Base-by-base conservation (phyloP, 1,284 basidiomycete genomes). In the Thecaphora frezii region DNA sequence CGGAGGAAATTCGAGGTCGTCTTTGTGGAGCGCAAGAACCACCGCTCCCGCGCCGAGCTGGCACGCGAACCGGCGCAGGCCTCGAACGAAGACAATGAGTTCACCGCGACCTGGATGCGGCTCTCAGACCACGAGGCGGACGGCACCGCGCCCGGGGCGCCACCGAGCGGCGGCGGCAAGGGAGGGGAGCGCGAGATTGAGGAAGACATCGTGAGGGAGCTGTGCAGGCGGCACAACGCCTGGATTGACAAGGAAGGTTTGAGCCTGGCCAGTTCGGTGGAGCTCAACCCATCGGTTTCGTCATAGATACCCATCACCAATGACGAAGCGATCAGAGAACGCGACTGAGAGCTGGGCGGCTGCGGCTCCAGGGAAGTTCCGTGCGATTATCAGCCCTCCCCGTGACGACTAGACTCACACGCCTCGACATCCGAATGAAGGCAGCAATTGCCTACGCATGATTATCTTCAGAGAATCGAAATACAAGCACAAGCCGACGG, bases 1-100 rank as follows among this genome's bases (percentile, higher is more conserved):
- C 83, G 86, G 44, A 86, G 94, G 50, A 98, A 98, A 80, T 85
- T 85, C 69, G 89, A 93, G 77, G 93, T 98, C 51, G 89, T 94
- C 3, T 90, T 98, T 73, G 89, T 98, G 28, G 81, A 82, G 66
- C 74, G 75, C 12, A 45, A 38, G 13, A 19, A 8, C 23, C 48
- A 22, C 14, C 16, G 24, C 12, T 7, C 45, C 12, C 19, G 33
- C 14, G 9, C 24, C 5, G 12, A 10, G 16, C 28, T 33, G 22
- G 50, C 41, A 18, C 3, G n/a, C 23, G 45, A 57, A 5, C 25
- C 21, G 10, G 22, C 56, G 33, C 22, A 41, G 2, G 58, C 50
- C 9, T 51, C 12, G n/a, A n/a, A 42, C 9, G 10, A 45, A 50
- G 19, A 9, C 1, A 71, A 80, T 14, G 66, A 75, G 30, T 87